These are phyloP conservation scores for Nicotiana tabacum DNA, from an alignment of 257 asterid genomes.

Conservation along the genomic window DNA sequence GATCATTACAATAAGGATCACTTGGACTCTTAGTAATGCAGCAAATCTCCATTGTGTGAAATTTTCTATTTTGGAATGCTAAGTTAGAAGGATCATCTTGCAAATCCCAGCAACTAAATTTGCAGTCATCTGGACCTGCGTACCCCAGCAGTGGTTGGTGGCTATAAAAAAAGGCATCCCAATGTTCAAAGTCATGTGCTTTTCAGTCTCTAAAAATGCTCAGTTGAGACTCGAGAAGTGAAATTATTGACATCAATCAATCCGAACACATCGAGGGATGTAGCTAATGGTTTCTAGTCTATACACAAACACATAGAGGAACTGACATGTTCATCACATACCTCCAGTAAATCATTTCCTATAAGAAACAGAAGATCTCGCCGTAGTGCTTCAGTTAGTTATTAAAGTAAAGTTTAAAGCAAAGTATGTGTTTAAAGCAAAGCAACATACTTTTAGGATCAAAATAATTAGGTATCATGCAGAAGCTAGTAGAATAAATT, in stretches of 20 bases:
- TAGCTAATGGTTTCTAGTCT: conserved; percentile 71
- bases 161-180: conserved; percentile 78
- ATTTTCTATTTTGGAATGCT: conserved; percentile 56
- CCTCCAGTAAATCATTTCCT: conserved; percentile 50
- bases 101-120: conserved; percentile 77
- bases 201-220: conserved; percentile 54
- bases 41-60: conserved; percentile 77
- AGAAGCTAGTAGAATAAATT: background rate
- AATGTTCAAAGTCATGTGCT: conserved; percentile 83
- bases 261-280: conserved; percentile 67
- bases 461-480: too few species aligned
- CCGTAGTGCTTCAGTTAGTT: background rate
- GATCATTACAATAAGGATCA: conserved; percentile 22
- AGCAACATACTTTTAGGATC: too few species aligned
- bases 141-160: conserved; percentile 65
- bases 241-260: conserved; percentile 68
- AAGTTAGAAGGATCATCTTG: conserved; percentile 49
- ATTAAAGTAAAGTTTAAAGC: background rate
- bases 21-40: conserved; percentile 70
- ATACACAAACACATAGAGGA: conserved; percentile 80
- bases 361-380: conserved; percentile 9
- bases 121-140: conserved; percentile 91
- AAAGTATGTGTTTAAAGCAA: too few species aligned
- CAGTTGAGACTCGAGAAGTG: conserved; percentile 50
- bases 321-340: conserved; percentile 46